phyloP scores from a whole-genome alignment of 352 stramenopile species.

The Phytophthora aleatoria region DNA sequence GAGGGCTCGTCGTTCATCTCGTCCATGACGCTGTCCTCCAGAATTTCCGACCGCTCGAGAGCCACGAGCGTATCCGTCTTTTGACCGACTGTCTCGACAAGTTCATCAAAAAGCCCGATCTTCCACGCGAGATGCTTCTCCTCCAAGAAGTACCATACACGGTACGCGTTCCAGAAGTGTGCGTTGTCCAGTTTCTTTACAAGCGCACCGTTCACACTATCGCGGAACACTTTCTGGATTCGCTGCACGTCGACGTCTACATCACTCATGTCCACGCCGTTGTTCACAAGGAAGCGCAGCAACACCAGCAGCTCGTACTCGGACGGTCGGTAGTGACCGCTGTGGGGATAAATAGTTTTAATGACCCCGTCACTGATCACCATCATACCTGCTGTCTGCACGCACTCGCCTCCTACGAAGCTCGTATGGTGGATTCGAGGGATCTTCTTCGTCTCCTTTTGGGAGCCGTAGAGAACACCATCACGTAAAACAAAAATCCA shows the following conservation, averaged over 20 bases:
- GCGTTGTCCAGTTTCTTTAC: constrained; percentile 86
- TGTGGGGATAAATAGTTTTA: constrained; percentile 96
- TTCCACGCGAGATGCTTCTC: constrained; percentile 81
- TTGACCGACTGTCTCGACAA: constrained; percentile 68
- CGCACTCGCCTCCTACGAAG: constrained; percentile 96
- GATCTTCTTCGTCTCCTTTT: constrained; percentile 94
- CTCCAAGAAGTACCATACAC: constrained; percentile 77
- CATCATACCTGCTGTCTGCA: constrained; percentile 97
- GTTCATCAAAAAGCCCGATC: constrained; percentile 74
- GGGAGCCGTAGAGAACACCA: constrained; percentile 92
- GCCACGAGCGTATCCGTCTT: constrained; percentile 49
- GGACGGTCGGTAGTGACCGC: constrained; percentile 95
- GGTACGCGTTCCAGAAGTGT: constrained; percentile 83
- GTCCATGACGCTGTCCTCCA: constrained; percentile 58
- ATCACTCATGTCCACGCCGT: constrained; percentile 88
- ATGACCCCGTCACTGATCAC: constrained; percentile 92
- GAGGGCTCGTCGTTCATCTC: constrained; percentile 38
- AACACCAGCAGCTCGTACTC: constrained; percentile 95
- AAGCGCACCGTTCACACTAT: constrained; percentile 70
- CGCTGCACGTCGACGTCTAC: constrained; percentile 96
- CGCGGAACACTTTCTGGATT: constrained; percentile 94
- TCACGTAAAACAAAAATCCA: constrained; percentile 98
- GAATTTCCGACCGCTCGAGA: constrained; percentile 44
- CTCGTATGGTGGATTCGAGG: constrained; percentile 97
- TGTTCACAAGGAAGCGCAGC: constrained; percentile 92